Evolutionary conservation across 495 filamentous ascomycete species (phyloP), one percentile per base, ranked within the genome.

Genomic region (Achaetomiella virescens): DNA sequence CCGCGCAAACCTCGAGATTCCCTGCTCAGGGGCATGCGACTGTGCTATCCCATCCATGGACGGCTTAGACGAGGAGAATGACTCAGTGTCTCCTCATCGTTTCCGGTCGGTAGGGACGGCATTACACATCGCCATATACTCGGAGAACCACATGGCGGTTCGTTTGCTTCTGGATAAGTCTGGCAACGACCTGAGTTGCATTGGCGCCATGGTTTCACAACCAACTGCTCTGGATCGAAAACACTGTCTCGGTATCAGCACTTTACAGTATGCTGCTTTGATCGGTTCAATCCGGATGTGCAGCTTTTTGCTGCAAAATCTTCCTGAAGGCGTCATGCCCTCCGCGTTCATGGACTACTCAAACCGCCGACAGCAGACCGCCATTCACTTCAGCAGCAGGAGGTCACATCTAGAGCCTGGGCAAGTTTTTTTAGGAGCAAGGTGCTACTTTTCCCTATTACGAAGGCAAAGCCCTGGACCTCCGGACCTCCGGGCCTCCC

Each of bases 121-220:
- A 5, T 11, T 48, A 2, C 53, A 55, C 17, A n/a, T 55, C 11
- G 53, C 53, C 14, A 55, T 55, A n/a, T 55, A 44, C 24, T 41
- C 33, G 3, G 24, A 24, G 10, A 27, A 48, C 9, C 24, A n/a
- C 3, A 20, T 33, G 8, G 33, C 25, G 0, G 36, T 18, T 10
- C n/a, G 12, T 7, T 17, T 55, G 1, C 43, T 55, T 20, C 9
- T 55, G 27, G 9, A 4, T 4, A 31, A 4, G 9, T 17, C 20
- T 8, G 14, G 14, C 18, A 31, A 44, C 6, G 44, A 35, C 11
- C 46, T 33, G 11, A 11, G 22, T 11, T 3, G 4, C 3, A 38
- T 52, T 11, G 50, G 38, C 22, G 15, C 20, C 6, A 14, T n/a
- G 6, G 14, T 18, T 9, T 7, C 17, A 2, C 1, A 40, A 6